Conservation (phyloP, 768 basidiomycete genomes). For the Rhodotorula toruloides region DNA sequence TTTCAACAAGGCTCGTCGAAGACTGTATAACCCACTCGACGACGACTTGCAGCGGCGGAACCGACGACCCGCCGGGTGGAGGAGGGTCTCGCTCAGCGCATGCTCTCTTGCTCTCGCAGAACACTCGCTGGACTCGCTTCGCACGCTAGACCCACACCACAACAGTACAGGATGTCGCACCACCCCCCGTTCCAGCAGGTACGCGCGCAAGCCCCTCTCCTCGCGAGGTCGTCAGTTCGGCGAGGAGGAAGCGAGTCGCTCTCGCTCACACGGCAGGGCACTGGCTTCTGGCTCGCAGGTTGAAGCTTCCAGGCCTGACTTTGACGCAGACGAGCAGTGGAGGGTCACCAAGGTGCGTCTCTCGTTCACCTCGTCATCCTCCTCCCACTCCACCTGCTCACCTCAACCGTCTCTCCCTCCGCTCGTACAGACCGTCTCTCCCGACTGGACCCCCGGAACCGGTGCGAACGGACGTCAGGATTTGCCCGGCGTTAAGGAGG, state of each 20-base stretch:
- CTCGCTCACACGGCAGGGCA: too few species aligned
- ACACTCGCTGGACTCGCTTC: not conserved
- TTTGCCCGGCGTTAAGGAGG: constrained; percentile 25
- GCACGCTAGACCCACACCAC: not conserved
- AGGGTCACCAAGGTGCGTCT: constrained; percentile 10
- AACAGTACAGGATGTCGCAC: not conserved
- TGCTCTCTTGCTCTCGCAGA: not conserved
- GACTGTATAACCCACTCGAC: too few species aligned
- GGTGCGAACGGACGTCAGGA: constrained; percentile 16
- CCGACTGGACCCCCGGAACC: constrained; percentile 34
- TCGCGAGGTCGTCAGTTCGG: not conserved
- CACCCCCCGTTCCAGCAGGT: constrained; percentile 37
- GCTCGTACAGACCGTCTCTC: constrained; percentile 20
- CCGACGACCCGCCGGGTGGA: too few species aligned
- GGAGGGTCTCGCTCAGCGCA: too few species aligned
- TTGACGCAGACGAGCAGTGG: constrained; percentile 9
- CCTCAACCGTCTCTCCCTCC: not conserved
- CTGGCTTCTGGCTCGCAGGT: not conserved
- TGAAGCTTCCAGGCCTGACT: constrained; percentile 25
- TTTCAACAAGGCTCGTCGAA: too few species aligned
- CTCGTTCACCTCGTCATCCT: too few species aligned
- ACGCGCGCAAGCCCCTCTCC: not conserved
- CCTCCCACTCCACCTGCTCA: not conserved
- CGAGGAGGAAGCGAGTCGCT: not conserved
- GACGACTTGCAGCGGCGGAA: too few species aligned